Base-by-base conservation (phyloP, 345 rosid genomes). In the Corchorus capsularis region DNA sequence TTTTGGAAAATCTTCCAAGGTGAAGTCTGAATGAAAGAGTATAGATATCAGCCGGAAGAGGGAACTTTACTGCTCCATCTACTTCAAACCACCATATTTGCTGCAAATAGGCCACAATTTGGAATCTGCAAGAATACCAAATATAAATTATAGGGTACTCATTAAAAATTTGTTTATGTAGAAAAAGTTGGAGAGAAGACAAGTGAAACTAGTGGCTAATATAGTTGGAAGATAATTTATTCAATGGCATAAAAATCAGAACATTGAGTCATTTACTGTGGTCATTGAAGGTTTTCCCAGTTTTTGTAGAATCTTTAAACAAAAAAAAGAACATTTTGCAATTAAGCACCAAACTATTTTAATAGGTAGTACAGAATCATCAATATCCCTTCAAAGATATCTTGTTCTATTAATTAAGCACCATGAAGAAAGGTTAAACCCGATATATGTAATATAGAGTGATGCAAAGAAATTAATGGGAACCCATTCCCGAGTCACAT, bases 31-130 rank as follows among this genome's bases (percentile, higher is more conserved):
- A 90, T 69, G 88, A 87, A 7, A 95, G 52, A 32, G 96, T 89
- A 84, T 93, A 95, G 22, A 86, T 56, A 83, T 90, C 98, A 71
- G 97, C 86, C 32, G 97, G 98, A 63, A 95, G 86, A 79, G 93
- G 93, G 82, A 92, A 93, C 81, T 82, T 95, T 52, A 93, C 91
- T 47, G 78, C 78, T 77, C 98, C 99, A 69, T 92, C 97, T 13
- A 89, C 97, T 86, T 93, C 96, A 79, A 94, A 94, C 98, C 97
- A 94, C 97, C 98, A 92, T 78, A 92, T 89, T 86, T 92, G 97
- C 82, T 89, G 97, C 79, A 92, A 83, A 84, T 90, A 91, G 45
- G 99, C 97, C 82, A 95, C 89, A 68, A 79, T 85, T 41, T 85
- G 90, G 82, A 94, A 91, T 84, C 98, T 94, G 89, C 73, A 78